phyloP scores from a whole-genome alignment of 805 yeast species.

The Wilhelminamyces savonicus region DNA sequence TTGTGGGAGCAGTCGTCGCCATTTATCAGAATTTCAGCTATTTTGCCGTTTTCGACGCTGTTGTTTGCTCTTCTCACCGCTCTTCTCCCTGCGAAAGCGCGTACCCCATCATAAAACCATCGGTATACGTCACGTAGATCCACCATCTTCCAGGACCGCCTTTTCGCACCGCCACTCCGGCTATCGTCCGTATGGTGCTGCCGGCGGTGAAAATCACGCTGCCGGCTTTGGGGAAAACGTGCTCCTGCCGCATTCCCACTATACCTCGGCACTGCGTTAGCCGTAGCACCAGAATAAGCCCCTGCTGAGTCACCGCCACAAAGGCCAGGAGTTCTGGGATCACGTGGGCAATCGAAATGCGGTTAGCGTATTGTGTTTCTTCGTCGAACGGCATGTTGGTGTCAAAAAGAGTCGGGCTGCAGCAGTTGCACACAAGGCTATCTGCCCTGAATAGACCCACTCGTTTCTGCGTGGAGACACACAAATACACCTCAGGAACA shows the following conservation, averaged over 20 bases:
- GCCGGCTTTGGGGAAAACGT: constrained; percentile 31
- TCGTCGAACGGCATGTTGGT: constrained; percentile 1
- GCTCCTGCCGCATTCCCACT: constrained; percentile 38
- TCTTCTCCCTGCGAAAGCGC: too few species aligned
- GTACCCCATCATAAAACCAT: too few species aligned
- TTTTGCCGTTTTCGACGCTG: too few species aligned
- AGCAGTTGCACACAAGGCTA: constrained; percentile 6
- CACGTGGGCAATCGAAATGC: constrained; percentile 28
- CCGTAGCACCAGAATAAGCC: constrained; percentile 29
- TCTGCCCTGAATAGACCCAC: constrained; percentile 8
- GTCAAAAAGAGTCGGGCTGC: constrained; percentile 6
- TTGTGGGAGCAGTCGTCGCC: too few species aligned
- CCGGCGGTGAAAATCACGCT: constrained; percentile 17
- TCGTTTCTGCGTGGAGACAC: constrained; percentile 7
- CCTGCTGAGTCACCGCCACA: constrained; percentile 32
- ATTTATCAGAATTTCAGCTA: too few species aligned
- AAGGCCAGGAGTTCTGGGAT: constrained; percentile 31
- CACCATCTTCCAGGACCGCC: too few species aligned
- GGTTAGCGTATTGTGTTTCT: constrained; percentile 27
- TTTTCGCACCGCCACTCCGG: too few species aligned
- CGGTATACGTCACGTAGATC: too few species aligned
- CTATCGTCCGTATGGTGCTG: too few species aligned
- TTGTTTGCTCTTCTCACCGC: too few species aligned
- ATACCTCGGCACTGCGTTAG: constrained; percentile 31
- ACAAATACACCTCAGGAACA: constrained; percentile 1